These are phyloP conservation scores for Lactarius sanguifluus DNA, from an alignment of 768 basidiomycete species.

Conservation along the genomic window DNA sequence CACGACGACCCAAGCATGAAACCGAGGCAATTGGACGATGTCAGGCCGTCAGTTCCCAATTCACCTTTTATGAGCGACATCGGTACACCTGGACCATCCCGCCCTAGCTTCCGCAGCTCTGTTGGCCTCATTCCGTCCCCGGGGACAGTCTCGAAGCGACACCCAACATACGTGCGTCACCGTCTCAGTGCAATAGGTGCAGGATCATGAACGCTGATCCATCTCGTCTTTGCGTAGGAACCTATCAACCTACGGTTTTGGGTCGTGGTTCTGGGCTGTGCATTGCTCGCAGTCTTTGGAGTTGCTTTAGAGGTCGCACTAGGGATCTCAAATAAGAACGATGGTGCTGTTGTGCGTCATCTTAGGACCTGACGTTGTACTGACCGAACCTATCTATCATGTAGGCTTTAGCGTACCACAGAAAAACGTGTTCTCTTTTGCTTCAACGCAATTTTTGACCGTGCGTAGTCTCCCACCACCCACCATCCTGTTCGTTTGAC, in stretches of 20 bases:
- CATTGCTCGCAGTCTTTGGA: slow-evolving; percentile 3
- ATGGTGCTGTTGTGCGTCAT: slow-evolving; percentile 12
- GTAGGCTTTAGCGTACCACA: slow-evolving; percentile 55
- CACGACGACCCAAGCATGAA: neutral
- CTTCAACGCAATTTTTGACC: slow-evolving; percentile 48
- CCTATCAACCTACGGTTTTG: slow-evolving; percentile 10
- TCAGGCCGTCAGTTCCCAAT: neutral
- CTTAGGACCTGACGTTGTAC: neutral
- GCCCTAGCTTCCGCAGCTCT: slow-evolving; percentile 10
- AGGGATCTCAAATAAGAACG: slow-evolving; percentile 9
- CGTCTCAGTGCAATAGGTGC: neutral
- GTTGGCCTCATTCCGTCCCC: slow-evolving; percentile 20
- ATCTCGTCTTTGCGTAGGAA: slow-evolving; percentile 15
- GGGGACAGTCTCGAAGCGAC: slow-evolving; percentile 15
- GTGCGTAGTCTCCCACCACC: slow-evolving; percentile 36
- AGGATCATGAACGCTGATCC: too few species aligned
- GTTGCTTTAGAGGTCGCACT: slow-evolving; percentile 23
- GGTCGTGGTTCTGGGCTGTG: slow-evolving; percentile 11
- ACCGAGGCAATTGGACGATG: neutral
- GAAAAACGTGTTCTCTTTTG: slow-evolving; percentile 49
- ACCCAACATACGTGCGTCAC: slow-evolving; percentile 19
- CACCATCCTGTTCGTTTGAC: neutral
- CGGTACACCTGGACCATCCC: neutral
- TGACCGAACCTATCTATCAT: neutral
- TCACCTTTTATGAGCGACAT: neutral